A percentile compares a stretch with the other conserved stretches of the same genome.
phyloP scores from a whole-genome alignment of 1,284 basidiomycete species.

The Rhodotorula mucilaginosa region DNA sequence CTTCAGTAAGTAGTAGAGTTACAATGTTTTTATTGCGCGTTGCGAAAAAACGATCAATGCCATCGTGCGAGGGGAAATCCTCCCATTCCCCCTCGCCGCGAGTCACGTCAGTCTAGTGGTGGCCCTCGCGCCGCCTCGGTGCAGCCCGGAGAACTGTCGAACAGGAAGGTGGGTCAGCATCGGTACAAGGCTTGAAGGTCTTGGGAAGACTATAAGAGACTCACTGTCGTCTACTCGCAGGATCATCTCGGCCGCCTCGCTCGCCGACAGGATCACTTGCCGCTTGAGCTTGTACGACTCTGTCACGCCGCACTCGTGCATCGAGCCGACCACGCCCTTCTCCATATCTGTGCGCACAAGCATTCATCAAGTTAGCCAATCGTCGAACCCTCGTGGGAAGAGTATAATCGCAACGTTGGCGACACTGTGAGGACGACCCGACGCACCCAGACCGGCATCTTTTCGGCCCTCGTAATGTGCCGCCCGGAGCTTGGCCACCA shows the following conservation, averaged over 20 bases:
- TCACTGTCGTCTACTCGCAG: constrained; percentile 65
- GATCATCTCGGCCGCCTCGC: constrained; percentile 98
- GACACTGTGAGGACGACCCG: not conserved
- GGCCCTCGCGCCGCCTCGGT: constrained; percentile 59
- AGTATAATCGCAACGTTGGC: not conserved
- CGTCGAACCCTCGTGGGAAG: not conserved
- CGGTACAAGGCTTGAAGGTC: too few species aligned
- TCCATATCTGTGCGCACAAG: constrained; percentile 68
- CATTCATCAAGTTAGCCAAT: not conserved
- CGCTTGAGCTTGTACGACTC: constrained; percentile 97
- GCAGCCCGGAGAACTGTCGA: constrained; percentile 56
- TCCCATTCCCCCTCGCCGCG: not conserved
- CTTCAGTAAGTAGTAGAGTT: too few species aligned
- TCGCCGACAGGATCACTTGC: constrained; percentile 90
- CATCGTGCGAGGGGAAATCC: not conserved
- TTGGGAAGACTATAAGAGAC: constrained; percentile 9
- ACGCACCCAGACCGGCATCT: constrained; percentile 79
- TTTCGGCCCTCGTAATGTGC: constrained; percentile 86
- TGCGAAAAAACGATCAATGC: too few species aligned
- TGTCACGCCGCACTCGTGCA: constrained; percentile 82
- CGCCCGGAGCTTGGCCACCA: constrained; percentile 84
- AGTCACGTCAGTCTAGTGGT: constrained; percentile 28
- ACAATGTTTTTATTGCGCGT: too few species aligned
- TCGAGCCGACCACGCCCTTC: constrained; percentile 76
- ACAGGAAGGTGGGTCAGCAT: constrained; percentile 47